Percentiles rank a stretch among this genome's conserved stretches.
These are phyloP conservation scores for Ganoderma leucocontextum DNA, from an alignment of 1,284 basidiomycete species.

Conservation along the genomic window DNA sequence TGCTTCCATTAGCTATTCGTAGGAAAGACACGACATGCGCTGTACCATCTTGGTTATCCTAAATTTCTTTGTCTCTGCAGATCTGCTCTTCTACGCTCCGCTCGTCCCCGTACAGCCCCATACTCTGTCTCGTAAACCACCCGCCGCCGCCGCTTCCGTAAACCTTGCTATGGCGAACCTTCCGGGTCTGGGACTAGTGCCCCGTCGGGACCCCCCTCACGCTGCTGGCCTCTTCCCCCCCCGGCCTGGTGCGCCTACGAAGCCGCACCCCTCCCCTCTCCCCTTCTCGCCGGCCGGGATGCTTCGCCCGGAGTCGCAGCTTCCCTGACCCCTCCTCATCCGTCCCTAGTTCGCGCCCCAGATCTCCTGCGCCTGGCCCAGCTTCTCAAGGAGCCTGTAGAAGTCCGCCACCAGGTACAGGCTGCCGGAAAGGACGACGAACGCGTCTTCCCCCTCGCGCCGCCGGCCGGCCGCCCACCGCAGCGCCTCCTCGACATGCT, in stretches of 20 bases:
- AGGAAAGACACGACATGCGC: neutral
- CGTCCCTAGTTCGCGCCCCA: constrained; percentile 24
- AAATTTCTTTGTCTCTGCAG: neutral
- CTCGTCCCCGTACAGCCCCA: neutral
- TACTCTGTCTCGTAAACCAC: neutral
- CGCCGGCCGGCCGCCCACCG: constrained; percentile 35
- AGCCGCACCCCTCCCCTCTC: neutral
- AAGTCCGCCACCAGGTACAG: constrained; percentile 91
- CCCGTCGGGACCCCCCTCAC: neutral
- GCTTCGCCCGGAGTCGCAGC: neutral
- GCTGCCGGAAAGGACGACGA: constrained; percentile 87
- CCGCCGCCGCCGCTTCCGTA: neutral
- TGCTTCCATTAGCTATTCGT: constrained; percentile 3
- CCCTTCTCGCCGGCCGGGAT: neutral
- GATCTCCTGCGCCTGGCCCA: constrained; percentile 30
- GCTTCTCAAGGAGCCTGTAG: constrained; percentile 61
- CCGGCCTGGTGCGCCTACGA: neutral
- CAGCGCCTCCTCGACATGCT: constrained; percentile 32
- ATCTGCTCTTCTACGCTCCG: neutral
- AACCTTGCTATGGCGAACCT: neutral
- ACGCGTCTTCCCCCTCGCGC: constrained; percentile 41
- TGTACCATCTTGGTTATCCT: neutral
- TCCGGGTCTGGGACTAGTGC: neutral
- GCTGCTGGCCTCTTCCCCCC: neutral
- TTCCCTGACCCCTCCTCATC: neutral